Conservation (phyloP, 805 yeast genomes). For the Spathaspora boniae region DNA sequence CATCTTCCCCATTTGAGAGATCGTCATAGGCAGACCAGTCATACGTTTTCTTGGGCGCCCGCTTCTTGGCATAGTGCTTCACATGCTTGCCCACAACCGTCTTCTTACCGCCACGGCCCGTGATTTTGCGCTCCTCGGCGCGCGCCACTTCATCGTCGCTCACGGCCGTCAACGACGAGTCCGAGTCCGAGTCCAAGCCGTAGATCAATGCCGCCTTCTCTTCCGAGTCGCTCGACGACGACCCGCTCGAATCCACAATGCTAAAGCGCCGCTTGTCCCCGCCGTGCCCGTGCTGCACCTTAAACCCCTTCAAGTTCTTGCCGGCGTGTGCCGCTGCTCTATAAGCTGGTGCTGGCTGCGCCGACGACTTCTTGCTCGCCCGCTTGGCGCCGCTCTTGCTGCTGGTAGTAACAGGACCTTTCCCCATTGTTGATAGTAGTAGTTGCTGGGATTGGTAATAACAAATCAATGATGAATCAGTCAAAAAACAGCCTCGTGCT, state of each 20-base stretch:
- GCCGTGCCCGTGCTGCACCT: constrained; percentile 18
- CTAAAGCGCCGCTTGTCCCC: constrained; percentile 28
- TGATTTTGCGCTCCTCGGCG: background rate
- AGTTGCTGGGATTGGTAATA: no score
- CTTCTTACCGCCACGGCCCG: no score
- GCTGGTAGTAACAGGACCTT: no score
- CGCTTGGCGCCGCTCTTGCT: no score
- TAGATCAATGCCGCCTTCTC: constrained; percentile 7
- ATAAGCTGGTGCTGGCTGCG: no score
- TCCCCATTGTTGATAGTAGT: constrained; percentile 6
- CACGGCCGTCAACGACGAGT: constrained; percentile 40
- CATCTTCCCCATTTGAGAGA: constrained; percentile 13
- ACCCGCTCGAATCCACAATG: constrained; percentile 30
- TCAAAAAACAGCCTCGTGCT: no score
- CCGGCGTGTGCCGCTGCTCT: constrained; percentile 5
- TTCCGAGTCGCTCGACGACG: constrained; percentile 21
- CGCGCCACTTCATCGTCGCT: constrained; percentile 24
- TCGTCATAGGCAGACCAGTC: constrained; percentile 13
- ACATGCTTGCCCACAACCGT: constrained; percentile 9
- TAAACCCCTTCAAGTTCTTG: constrained; percentile 21
- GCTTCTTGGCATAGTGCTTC: constrained; percentile 15
- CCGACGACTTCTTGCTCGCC: no score
- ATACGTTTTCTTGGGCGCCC: constrained; percentile 23
- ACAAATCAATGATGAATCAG: no score
- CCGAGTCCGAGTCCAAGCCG: constrained; percentile 27